Evolutionary conservation across 768 basidiomycete species (phyloP).

Genomic region (Calocybe gangraenosa): DNA sequence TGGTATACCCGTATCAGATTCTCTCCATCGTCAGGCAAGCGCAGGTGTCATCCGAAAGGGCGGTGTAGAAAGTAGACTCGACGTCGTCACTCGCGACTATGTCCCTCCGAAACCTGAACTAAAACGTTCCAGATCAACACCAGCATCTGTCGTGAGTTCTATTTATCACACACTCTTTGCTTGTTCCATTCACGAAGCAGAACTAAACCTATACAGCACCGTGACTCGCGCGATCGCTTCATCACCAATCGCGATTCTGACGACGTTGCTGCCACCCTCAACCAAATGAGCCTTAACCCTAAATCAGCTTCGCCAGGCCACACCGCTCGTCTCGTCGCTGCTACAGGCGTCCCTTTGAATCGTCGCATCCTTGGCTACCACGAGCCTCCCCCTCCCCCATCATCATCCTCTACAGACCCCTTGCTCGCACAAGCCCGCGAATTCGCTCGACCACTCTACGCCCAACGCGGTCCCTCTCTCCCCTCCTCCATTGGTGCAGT

Average conservation of each 20-base stretch:
- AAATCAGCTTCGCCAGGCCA: constrained; percentile 67
- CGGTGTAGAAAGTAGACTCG: constrained; percentile 70
- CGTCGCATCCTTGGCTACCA: constrained; percentile 86
- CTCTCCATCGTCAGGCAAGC: constrained; percentile 58
- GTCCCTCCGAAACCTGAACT: constrained; percentile 60
- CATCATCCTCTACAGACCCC: constrained; percentile 64
- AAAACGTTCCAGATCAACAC: constrained; percentile 73
- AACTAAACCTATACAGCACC: constrained; percentile 33
- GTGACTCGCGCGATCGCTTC: constrained; percentile 62
- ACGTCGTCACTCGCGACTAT: constrained; percentile 76
- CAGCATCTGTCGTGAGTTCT: constrained; percentile 42
- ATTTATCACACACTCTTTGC: constrained; percentile 1
- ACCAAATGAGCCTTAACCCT: constrained; percentile 56
- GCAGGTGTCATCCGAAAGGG: constrained; percentile 72
- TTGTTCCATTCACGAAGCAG: constrained; percentile 3
- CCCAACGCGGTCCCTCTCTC: constrained; percentile 56
- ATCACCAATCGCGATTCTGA: constrained; percentile 58
- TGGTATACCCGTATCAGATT: constrained; percentile 45
- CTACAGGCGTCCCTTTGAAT: constrained; percentile 72
- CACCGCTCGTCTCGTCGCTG: constrained; percentile 71
- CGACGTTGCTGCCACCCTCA: constrained; percentile 61
- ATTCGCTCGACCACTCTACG: constrained; percentile 71
- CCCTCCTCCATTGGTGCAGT: constrained; percentile 59
- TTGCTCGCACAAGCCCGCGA: constrained; percentile 75
- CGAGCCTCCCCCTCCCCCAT: constrained; percentile 69